phyloP scores from a whole-genome alignment of 2,329 filamentous ascomycete species.

The Sporothrix sp. region DNA sequence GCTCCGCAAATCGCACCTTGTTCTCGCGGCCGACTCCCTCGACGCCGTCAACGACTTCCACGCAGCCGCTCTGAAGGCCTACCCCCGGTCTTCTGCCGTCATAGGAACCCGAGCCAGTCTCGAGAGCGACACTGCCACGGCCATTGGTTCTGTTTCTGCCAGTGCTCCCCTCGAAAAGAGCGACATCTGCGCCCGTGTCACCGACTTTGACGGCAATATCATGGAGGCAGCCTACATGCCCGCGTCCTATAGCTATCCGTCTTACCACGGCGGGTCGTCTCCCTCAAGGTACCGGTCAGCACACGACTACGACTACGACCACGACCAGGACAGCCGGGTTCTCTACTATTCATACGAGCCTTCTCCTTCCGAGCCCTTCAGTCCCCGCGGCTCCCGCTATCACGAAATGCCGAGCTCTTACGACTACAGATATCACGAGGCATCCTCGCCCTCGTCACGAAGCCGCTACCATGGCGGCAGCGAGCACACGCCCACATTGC shows the following conservation, averaged over 20 bases:
- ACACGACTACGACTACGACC: slow-evolving; percentile 28
- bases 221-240: slow-evolving; percentile 63
- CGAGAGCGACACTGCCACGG: slow-evolving; percentile 1
- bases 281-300: slow-evolving; percentile 17
- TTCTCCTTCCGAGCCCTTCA: slow-evolving; percentile 7
- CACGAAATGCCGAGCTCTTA: not conserved
- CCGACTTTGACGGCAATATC: slow-evolving; percentile 75
- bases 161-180: not conserved
- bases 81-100: slow-evolving; percentile 37
- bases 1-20: slow-evolving; percentile 40
- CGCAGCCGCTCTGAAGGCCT: slow-evolving; percentile 54
- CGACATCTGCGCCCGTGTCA: slow-evolving; percentile 46
- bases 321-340: slow-evolving; percentile 29
- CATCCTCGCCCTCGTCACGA: slow-evolving; percentile 9
- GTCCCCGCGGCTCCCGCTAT: slow-evolving; percentile 8
- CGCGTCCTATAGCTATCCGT: slow-evolving; percentile 25
- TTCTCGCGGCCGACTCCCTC: slow-evolving; percentile 58
- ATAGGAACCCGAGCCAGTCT: slow-evolving; percentile 14
- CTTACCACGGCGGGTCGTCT: slow-evolving; percentile 28
- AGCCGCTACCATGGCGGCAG: slow-evolving; percentile 8
- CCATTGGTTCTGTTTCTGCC: not conserved
- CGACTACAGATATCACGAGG: slow-evolving; percentile 7
- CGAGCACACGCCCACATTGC: slow-evolving; percentile 9
- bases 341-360: slow-evolving; percentile 10
- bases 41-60: slow-evolving; percentile 63